Evolutionary conservation across 164 flowering plant genomes (phyloP), one percentile per base, ranked within the genome.

Genomic region (Magnolia kwangsiensis): DNA sequence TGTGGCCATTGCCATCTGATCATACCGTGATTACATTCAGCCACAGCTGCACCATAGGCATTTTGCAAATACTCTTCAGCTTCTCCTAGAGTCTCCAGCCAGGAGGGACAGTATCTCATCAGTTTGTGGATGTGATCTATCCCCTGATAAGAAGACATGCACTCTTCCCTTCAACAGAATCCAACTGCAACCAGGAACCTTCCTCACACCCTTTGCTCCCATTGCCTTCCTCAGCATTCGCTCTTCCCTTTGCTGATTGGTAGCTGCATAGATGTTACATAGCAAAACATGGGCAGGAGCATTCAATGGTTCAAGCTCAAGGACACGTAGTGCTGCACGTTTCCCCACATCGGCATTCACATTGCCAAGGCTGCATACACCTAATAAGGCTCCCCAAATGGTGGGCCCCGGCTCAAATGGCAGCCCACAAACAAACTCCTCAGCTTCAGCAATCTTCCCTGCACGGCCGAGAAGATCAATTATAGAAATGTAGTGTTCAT

Each of bases 121-220:
- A 63, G 72, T 72, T 71, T 80, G 73, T 24, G 81, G 75, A 24
- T 81, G 78, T 67, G 82, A 67, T 74, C 74, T 83, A 71, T 87
- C 90, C 45, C 91, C 90, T 11, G 88, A 85, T 29, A 85, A 66
- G 77, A 90, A 89, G 51, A 81, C 72, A 72, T 81, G 81, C 77
- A 72, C 74, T 74, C 23, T 74, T 3, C 88, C 90, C 75, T 78
- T 80, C 64, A 83, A 37, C 66, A 74, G 16, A 66, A 88, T 82
- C 94, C 94, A 90, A 78, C 94, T 90, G 77, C 87, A 88, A 3
- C 94, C 94, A 73, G 92, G 88, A 78, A 59, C 76, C 71, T 89
- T 89, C 64, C 77, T 86, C 78, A 87, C 83, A 31, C 92, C 87
- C 79, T 87, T 90, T 74, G 73, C 67, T 49, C 82, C 82, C 90